Evolutionary conservation across 768 basidiomycete species (phyloP).

Genomic region (Tubosaeta sp.): DNA sequence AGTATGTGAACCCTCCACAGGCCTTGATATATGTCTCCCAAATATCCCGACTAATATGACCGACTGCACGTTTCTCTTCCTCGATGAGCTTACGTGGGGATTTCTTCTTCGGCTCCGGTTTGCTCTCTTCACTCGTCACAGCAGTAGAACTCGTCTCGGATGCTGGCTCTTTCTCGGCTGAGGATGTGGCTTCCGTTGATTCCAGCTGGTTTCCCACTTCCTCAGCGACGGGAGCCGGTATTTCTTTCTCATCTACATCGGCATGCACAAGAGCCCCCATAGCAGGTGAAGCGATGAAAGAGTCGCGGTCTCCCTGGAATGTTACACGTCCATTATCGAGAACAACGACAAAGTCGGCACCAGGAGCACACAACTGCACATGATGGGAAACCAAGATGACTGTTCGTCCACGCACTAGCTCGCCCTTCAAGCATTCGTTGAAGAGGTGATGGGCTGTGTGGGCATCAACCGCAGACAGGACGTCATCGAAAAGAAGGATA

Average conservation of each 20-base stretch:
- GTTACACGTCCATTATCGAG: conserved; percentile 67
- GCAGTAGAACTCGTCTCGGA: conserved; percentile 46
- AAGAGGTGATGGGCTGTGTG: conserved; percentile 83
- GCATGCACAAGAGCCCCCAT: conserved; percentile 66
- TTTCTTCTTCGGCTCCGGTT: conserved; percentile 48
- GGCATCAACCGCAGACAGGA: conserved; percentile 71
- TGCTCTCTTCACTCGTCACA: conserved; percentile 32
- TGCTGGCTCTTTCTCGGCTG: conserved; percentile 16
- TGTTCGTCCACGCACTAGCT: conserved; percentile 74
- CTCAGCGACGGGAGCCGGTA: conserved; percentile 11
- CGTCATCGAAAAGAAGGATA: conserved; percentile 80
- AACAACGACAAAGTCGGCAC: conserved; percentile 77
- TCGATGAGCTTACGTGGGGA: conserved; percentile 79
- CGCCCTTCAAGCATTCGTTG: conserved; percentile 73
- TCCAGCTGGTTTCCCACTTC: conserved; percentile 2
- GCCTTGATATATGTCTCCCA: conserved; percentile 59
- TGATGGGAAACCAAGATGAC: conserved; percentile 92
- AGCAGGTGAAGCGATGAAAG: conserved; percentile 64
- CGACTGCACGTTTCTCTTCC: conserved; percentile 75
- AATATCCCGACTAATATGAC: conserved; percentile 60
- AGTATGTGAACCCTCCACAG: conserved; percentile 48
- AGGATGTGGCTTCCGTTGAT: conserved; percentile 20
- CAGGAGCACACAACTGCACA: conserved; percentile 80
- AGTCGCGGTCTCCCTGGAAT: conserved; percentile 63
- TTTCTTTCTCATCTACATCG: conserved; percentile 42